Evolutionary conservation across 164 flowering plant genomes (phyloP).

Genomic region (Chimonanthus praecox): DNA sequence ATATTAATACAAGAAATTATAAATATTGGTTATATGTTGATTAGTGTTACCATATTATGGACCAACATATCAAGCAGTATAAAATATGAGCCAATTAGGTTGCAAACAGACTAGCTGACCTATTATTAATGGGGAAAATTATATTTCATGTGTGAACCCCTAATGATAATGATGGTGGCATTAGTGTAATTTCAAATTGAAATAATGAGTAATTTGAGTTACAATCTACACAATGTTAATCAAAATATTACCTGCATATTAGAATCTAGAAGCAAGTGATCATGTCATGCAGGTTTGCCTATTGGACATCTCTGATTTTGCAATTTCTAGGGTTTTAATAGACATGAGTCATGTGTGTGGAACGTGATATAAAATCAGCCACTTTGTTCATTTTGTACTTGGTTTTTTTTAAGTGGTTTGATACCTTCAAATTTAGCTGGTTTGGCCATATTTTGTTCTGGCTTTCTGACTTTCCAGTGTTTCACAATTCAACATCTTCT

Average conservation of each 20-base stretch:
- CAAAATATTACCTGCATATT: constrained; percentile 11
- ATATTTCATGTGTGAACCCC: no score
- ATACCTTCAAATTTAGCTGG: constrained; percentile 21
- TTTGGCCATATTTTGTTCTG: constrained; percentile 18
- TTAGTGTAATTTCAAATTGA: no score
- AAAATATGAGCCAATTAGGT: no score
- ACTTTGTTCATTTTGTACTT: constrained; percentile 3
- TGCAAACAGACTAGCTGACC: no score
- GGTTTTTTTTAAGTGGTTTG: constrained; percentile 1
- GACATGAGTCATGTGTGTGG: constrained; percentile 29
- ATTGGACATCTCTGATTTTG: constrained; percentile 20
- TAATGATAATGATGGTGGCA: no score
- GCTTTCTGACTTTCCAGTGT: constrained; percentile 16
- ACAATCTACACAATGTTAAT: no score
- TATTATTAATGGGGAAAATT: no score
- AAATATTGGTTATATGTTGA: no score
- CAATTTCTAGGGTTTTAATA: constrained; percentile 14
- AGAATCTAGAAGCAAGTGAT: constrained; percentile 32
- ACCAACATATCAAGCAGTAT: no score
- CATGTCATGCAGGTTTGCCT: constrained; percentile 44
- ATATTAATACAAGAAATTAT: no score
- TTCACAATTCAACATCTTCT: constrained; percentile 11
- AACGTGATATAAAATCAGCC: constrained; percentile 32
- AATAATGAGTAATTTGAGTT: no score
- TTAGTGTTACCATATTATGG: no score